These are phyloP conservation scores for Balamuthia mandrillaris DNA, from an alignment of 208 protist species.

Conservation along the genomic window DNA sequence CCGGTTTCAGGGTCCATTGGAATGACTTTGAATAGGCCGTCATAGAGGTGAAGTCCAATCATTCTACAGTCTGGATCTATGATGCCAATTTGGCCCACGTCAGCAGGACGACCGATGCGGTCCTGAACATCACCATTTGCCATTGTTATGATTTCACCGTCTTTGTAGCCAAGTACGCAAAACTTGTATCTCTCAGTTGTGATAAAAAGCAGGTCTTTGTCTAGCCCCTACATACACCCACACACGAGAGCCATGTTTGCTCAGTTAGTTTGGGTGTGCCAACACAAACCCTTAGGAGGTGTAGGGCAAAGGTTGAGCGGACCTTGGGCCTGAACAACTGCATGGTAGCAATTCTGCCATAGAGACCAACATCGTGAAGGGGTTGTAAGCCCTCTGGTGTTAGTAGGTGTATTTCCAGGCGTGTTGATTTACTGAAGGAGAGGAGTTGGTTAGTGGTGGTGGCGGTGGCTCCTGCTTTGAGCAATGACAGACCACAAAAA, in stretches of 20 bases:
- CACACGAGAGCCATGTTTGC: background rate
- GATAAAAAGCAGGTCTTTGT: conserved; percentile 64
- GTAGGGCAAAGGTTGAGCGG: background rate
- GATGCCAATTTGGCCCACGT: conserved; percentile 56
- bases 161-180: conserved; percentile 65
- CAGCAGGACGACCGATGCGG: conserved; percentile 36
- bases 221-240: background rate
- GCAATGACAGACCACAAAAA: background rate
- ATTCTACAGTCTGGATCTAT: conserved; percentile 67
- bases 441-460: background rate
- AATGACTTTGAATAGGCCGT: conserved; percentile 75
- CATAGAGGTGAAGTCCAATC: conserved; percentile 69
- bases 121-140: conserved; percentile 62
- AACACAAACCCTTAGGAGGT: background rate
- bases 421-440: conserved; percentile 62
- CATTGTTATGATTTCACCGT: conserved; percentile 61
- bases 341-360: conserved; percentile 67
- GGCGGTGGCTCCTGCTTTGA: background rate
- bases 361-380: conserved; percentile 66
- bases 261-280: background rate
- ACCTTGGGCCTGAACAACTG: conserved; percentile 37
- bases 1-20: conserved; percentile 55
- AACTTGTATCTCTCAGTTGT: conserved; percentile 68
- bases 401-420: conserved; percentile 66
- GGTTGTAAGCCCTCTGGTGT: conserved; percentile 60